Evolutionary conservation across 1,284 basidiomycete species (phyloP), one percentile per base, ranked within the genome.

Genomic region (Pyrrhoderma noxium): DNA sequence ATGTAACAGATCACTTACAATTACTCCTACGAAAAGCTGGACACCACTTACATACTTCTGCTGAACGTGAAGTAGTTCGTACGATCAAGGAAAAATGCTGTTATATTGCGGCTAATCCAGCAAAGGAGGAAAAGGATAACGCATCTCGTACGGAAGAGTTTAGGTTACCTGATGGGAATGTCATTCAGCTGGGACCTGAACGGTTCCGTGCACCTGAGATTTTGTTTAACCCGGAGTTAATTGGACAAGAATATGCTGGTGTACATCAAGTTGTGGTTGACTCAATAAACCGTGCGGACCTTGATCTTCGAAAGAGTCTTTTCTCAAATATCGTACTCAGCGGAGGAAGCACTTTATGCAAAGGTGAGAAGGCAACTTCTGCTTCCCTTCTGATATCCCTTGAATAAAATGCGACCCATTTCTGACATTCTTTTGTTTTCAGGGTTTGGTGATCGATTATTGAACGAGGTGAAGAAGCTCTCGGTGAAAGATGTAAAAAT

Each of bases 31-130:
- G 96, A 51, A 98, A 97, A 68, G 81, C 91, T 0, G 96, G 96
- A 0, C 90, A 97, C 63, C 86, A 98, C 66, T 74, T 99, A 49
- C 90, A 97, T 62, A 99, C 96, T 0, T 94, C 93, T 21, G 94
- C 96, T 3, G 96, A 99, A 69, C 87, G 90, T 53, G 96, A 99
- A 69, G 89, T 99, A 18, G 94, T 99, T 9, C 76, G 96, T 52
- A 92, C 91, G 45, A 97, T 99, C 69, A 99, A 99, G 70, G 96
- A 99, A 72, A 96, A 97, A 67, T 90, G 87, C 55, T 99, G 95
- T 66, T 99, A 98, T 70, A 76, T 99, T 52, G 91, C 95, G 2
- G 65, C 91, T 39, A 93, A 92, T 63, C 92, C 93, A 2, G 72
- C 77, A 2, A 97, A 96, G 67, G 96, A 98, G 68, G 94, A 98